Conservation (phyloP, 2,329 filamentous ascomycete genomes). For the Fusarium proliferatum region DNA sequence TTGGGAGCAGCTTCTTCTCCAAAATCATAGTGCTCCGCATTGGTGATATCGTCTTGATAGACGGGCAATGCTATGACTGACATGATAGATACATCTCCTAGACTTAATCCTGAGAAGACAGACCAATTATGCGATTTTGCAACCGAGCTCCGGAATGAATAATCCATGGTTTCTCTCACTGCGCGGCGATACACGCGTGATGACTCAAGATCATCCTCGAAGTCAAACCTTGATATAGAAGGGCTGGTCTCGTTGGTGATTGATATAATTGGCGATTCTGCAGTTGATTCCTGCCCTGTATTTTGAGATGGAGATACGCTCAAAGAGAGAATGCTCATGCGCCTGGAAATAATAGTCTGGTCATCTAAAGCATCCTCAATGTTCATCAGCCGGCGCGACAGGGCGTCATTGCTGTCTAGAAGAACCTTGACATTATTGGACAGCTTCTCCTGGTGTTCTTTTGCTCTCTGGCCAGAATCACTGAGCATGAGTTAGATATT, state of each 20-base stretch:
- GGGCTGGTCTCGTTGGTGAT: accelerated
- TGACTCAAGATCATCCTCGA: background rate
- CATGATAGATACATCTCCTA: background rate
- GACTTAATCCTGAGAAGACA: background rate
- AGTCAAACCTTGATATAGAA: background rate
- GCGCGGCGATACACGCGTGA: background rate
- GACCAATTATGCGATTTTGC: background rate
- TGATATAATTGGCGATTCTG: accelerated
- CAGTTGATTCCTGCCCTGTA: accelerated
- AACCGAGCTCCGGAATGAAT: background rate
- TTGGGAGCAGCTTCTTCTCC: background rate
- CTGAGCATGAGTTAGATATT: accelerated
- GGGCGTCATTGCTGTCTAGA: background rate
- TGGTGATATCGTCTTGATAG: accelerated
- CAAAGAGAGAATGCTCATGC: background rate
- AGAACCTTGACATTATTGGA: background rate
- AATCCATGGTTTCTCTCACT: background rate
- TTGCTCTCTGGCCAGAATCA: background rate
- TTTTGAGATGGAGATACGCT: background rate
- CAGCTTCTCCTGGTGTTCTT: background rate
- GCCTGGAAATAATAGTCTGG: background rate
- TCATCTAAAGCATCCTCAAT: conserved; percentile 4
- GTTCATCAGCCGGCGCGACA: background rate
- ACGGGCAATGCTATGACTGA: background rate
- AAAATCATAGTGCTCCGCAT: background rate